phyloP scores from a whole-genome alignment of 2,329 filamentous ascomycete species.

The Diaporthe sp. region DNA sequence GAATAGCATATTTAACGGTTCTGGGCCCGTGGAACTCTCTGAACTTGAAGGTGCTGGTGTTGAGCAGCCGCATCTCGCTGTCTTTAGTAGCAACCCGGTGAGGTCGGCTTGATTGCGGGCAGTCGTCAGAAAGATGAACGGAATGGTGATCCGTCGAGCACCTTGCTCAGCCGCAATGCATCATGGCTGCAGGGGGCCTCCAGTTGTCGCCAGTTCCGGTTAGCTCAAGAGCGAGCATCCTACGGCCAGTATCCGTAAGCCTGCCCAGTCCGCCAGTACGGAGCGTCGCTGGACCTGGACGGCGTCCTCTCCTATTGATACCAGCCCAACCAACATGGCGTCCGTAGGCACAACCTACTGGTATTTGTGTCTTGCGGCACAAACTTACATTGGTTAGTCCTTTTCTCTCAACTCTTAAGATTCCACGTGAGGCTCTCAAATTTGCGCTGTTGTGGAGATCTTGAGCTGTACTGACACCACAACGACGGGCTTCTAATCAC shows the following conservation, averaged over 20 bases:
- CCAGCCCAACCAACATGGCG: neutral
- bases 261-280: neutral
- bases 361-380: neutral
- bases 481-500: neutral
- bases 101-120: neutral
- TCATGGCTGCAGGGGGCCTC: neutral
- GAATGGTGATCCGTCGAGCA: neutral
- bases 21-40: constrained; percentile 3
- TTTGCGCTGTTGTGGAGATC: neutral
- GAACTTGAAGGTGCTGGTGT: constrained; percentile 6
- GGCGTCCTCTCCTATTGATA: neutral
- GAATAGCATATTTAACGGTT: constrained; percentile 38
- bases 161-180: neutral
- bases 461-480: neutral
- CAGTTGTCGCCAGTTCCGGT: neutral
- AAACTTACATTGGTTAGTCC: neutral
- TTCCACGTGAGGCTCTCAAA: neutral
- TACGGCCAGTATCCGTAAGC: neutral
- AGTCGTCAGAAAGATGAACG: neutral
- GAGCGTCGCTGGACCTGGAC: neutral
- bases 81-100: neutral
- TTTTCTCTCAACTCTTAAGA: neutral
- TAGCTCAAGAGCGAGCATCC: neutral
- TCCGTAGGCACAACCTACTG: neutral
- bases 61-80: constrained; percentile 22